phyloP scores from a whole-genome alignment of 2,329 filamentous ascomycete genomes.

The Aspergillus pseudotamarii region DNA sequence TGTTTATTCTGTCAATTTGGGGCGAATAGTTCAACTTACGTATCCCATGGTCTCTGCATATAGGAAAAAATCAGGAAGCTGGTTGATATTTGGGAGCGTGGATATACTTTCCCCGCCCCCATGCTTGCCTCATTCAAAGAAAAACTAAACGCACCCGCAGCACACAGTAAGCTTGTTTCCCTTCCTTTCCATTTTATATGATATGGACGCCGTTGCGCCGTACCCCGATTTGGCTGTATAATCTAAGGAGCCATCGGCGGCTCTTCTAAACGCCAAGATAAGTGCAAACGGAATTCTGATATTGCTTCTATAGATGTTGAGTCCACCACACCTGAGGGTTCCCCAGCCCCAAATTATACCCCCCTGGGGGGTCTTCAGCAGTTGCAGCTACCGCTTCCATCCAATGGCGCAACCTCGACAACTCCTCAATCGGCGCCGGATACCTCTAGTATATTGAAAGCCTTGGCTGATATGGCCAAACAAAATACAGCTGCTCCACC shows the following conservation, averaged over 20 bases:
- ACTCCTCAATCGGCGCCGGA: constrained; percentile 50
- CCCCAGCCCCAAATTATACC: constrained; percentile 50
- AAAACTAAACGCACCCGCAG: constrained; percentile 66
- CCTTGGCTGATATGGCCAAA: constrained; percentile 77
- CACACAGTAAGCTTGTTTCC: constrained; percentile 63
- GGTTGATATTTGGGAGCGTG: constrained; percentile 97
- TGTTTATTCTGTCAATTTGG: constrained; percentile 25
- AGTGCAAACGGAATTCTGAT: constrained; percentile 29
- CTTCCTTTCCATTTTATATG: constrained; percentile 16
- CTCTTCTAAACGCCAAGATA: not conserved
- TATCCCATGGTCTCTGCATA: constrained; percentile 48
- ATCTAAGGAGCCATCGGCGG: not conserved
- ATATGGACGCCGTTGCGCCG: constrained; percentile 7
- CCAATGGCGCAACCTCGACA: constrained; percentile 26
- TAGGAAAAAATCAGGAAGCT: constrained; percentile 96
- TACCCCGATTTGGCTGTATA: constrained; percentile 3
- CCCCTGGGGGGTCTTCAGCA: constrained; percentile 39
- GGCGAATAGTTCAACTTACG: constrained; percentile 53
- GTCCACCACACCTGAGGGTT: constrained; percentile 70
- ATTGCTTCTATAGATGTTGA: constrained; percentile 53
- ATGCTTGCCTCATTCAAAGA: constrained; percentile 84
- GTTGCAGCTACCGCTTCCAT: constrained; percentile 23
- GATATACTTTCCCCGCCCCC: constrained; percentile 79
- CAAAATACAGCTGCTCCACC: constrained; percentile 63
- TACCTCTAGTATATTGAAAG: constrained; percentile 71